A percentile compares a stretch with the other conserved stretches of the same genome.
These are phyloP conservation scores for Zasmidium angulare DNA, from an alignment of 2,329 filamentous ascomycete genomes.

Conservation along the genomic window DNA sequence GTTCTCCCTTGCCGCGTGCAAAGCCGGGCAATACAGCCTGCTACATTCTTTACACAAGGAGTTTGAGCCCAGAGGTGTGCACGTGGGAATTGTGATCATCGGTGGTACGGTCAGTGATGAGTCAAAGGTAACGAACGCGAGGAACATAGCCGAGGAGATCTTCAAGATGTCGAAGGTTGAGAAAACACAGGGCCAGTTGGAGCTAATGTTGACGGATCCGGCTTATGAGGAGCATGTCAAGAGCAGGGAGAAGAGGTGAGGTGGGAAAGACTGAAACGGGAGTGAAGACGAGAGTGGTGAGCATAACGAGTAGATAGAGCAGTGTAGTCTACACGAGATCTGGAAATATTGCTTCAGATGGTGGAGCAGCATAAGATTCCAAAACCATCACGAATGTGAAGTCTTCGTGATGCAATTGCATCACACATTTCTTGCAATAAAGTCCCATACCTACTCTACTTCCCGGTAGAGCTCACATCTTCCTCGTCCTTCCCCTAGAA, in stretches of 20 bases:
- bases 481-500: too few relatives aligned
- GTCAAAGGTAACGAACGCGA: conserved; percentile 43
- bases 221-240: conserved; percentile 11
- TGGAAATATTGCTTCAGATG: too few relatives aligned
- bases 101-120: conserved; percentile 42
- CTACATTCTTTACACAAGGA: conserved; percentile 44
- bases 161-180: conserved; percentile 44
- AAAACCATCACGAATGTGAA: too few relatives aligned
- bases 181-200: conserved; percentile 34
- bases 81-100: conserved; percentile 47
- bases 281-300: too few relatives aligned
- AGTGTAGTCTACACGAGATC: too few relatives aligned
- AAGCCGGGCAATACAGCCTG: conserved; percentile 53
- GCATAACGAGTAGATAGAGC: too few relatives aligned
- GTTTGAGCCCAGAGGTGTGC: conserved; percentile 42
- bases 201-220: conserved; percentile 31
- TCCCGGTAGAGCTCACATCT: too few relatives aligned
- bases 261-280: too few relatives aligned
- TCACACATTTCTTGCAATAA: too few relatives aligned
- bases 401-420: too few relatives aligned
- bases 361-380: too few relatives aligned
- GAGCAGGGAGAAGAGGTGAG: conserved; percentile 1
- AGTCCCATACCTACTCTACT: too few relatives aligned
- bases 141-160: conserved; percentile 44
- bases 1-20: conserved; percentile 50